A percentile compares a stretch with the other conserved stretches of the same genome.
phyloP scores from a whole-genome alignment of 148 eudicot species.

The Vaccinium darrowii region DNA sequence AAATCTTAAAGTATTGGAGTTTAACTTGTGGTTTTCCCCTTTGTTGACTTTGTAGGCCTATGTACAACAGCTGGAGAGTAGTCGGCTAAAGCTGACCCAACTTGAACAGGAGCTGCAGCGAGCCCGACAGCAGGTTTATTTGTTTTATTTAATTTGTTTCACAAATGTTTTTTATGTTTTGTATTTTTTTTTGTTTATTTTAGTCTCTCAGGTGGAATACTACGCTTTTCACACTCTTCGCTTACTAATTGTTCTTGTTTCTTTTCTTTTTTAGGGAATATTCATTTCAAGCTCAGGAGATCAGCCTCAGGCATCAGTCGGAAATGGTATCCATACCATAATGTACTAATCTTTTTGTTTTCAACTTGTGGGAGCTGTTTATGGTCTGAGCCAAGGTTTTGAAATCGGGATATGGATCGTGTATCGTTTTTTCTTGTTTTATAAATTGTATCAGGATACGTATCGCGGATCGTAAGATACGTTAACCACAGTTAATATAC shows the following conservation, averaged over 20 bases:
- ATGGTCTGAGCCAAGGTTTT: background rate
- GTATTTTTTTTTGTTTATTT: background rate
- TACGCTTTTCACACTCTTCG: background rate
- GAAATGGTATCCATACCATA: constrained; percentile 53
- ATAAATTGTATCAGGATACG: too few relatives aligned
- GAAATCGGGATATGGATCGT: too few relatives aligned
- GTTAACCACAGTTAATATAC: too few relatives aligned
- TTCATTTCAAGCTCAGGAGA: constrained; percentile 72
- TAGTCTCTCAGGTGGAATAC: background rate
- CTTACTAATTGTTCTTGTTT: constrained; percentile 3
- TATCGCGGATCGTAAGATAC: too few relatives aligned
- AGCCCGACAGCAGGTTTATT: constrained; percentile 58
- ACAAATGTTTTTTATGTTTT: background rate
- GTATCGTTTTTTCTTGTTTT: too few relatives aligned
- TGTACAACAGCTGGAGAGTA: constrained; percentile 74
- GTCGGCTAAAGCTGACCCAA: constrained; percentile 61
- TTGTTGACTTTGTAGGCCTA: constrained; percentile 53
- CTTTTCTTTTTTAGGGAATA: constrained; percentile 45
- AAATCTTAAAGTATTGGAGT: constrained; percentile 6
- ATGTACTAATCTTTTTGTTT: background rate
- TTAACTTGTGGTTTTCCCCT: background rate
- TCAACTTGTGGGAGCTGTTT: background rate
- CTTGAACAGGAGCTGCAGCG: constrained; percentile 72
- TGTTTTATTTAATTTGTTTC: background rate
- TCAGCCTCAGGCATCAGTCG: constrained; percentile 56